A percentile compares a stretch with the other conserved stretches of the same genome.
These are phyloP conservation scores for Boletus coccyginus DNA, from an alignment of 768 basidiomycete species.

Conservation along the genomic window DNA sequence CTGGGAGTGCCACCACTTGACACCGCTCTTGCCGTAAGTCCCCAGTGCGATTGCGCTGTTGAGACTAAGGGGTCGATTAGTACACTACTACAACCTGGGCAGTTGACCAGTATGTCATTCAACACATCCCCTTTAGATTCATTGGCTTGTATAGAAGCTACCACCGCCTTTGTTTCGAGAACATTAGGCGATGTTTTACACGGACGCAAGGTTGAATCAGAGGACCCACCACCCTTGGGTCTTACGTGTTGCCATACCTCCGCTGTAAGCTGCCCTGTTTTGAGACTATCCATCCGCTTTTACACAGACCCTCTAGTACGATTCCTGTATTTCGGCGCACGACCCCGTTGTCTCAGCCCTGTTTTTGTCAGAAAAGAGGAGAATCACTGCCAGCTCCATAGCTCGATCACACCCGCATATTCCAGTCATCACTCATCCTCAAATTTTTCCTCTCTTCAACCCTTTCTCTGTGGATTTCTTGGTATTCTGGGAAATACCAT, in stretches of 20 bases:
- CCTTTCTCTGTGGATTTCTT: constrained; percentile 70
- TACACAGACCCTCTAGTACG: constrained; percentile 5
- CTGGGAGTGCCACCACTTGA: constrained; percentile 56
- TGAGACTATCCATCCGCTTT: neutral
- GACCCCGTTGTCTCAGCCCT: constrained; percentile 37
- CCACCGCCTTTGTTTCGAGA: constrained; percentile 47
- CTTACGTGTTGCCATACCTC: constrained; percentile 49
- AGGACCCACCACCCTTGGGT: constrained; percentile 52
- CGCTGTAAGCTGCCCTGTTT: constrained; percentile 35
- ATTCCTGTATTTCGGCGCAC: constrained; percentile 16
- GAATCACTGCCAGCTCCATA: constrained; percentile 35
- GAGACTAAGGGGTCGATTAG: constrained; percentile 31
- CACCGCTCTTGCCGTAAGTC: constrained; percentile 43
- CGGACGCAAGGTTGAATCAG: constrained; percentile 39
- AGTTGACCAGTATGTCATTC: constrained; percentile 46
- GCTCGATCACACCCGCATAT: constrained; percentile 53
- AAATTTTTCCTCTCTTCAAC: constrained; percentile 79
- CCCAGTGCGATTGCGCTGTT: neutral
- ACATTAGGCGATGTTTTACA: constrained; percentile 52
- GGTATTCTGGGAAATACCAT: constrained; percentile 72
- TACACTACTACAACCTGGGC: constrained; percentile 42
- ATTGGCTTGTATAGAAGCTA: constrained; percentile 39
- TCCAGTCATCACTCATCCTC: constrained; percentile 44
- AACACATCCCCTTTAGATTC: constrained; percentile 39
- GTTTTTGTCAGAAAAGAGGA: constrained; percentile 51